Base-by-base conservation (phyloP, 2,329 filamentous ascomycete species). In the Epichloe sylvatica region DNA sequence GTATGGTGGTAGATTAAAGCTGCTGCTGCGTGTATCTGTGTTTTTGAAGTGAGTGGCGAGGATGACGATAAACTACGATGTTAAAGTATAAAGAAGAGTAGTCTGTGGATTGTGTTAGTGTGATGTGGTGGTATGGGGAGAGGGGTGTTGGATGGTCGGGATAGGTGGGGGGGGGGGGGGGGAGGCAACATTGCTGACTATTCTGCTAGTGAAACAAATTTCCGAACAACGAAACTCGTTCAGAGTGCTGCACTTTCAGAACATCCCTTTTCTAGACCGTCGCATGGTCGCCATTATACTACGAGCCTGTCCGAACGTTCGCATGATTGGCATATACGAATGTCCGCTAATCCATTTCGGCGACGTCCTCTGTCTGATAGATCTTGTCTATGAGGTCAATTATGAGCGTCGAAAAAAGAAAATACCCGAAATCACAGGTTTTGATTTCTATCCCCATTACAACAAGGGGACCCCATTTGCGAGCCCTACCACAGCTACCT, bases 291-390 rank as follows among this genome's bases (percentile, higher is more conserved):
- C 67, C 2, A 53, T 67, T n/a, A 60, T 69, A 13, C 51, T 68
- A 1, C 59, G 64, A 6, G 57, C 57, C 1, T 64, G 61, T 35
- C 63, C 61, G 0, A 49, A 61, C 1, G 53, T 68, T 8, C 57
- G 54, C 4, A 64, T 62, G 57, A 1, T 69, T 13, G 65, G 67
- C 2, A 55, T 69, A 2, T 69, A 68, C 48, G 58, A 65, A 45
- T 69, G 67, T 25, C 64, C 64, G 0, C 50, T 68, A 1, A 53
- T 69, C 4, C 62, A 67, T 30, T 57, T 66, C n/a, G 66, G 64
- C 9, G 66, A 69, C 21, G 49, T 66, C 0, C 46, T 65, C 1
- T 57, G 54, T 11, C 48, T 69, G 0, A 53, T 69, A 1, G 65
- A 69, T 46, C 51, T 68, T 2, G 65, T 69, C 19, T 48, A 62